Evolutionary conservation across 129 eudicot species (phyloP).

Genomic region (Kitagawia praeruptora): DNA sequence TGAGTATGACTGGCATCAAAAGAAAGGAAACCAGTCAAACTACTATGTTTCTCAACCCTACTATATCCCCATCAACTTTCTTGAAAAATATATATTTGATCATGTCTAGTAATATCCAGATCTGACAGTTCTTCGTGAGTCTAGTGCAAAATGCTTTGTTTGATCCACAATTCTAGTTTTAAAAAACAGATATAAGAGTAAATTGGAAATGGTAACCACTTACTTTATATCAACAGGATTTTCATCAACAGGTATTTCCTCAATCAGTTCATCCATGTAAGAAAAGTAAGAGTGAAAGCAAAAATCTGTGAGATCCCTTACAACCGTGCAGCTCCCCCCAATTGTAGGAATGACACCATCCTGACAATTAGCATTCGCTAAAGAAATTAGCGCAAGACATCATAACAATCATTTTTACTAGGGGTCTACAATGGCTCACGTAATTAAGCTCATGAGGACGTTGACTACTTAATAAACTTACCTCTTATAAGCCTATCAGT

Average conservation of each 20-base stretch:
- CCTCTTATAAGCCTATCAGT: not conserved
- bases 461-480: not conserved
- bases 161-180: too few relatives aligned
- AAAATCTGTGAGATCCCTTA: constrained; percentile 79
- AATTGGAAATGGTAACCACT: not conserved
- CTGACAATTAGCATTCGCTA: constrained; percentile 24
- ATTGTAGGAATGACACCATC: constrained; percentile 76
- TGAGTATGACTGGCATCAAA: not conserved
- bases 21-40: not conserved
- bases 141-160: too few relatives aligned
- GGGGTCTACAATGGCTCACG: not conserved
- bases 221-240: constrained; percentile 68
- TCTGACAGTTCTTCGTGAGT: too few relatives aligned
- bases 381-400: not conserved
- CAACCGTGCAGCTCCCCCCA: constrained; percentile 66
- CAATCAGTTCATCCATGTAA: constrained; percentile 79
- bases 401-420: not conserved
- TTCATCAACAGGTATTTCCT: constrained; percentile 49
- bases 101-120: too few relatives aligned
- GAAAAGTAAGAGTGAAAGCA: constrained; percentile 97
- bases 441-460: not conserved
- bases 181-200: not conserved
- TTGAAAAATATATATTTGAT: too few relatives aligned
- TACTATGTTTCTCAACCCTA: not conserved
- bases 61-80: not conserved